These are phyloP conservation scores for Coemansia sp. DNA, from an alignment of 192 early-diverging fungal species.

Conservation along the genomic window DNA sequence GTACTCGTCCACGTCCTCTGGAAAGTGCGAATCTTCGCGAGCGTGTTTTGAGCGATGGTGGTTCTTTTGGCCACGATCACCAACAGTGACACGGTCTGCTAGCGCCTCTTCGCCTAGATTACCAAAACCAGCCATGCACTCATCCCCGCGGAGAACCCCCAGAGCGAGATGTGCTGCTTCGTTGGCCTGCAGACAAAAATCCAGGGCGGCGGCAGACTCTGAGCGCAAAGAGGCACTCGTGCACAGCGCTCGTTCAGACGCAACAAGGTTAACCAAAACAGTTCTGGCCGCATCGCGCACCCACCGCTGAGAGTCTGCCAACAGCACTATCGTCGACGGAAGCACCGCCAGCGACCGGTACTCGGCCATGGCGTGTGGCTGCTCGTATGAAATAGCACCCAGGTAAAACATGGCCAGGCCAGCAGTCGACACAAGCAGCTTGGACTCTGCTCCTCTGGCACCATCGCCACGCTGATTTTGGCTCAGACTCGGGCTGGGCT, in stretches of 20 bases:
- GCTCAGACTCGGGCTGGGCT: not conserved
- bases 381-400: conserved; percentile 43
- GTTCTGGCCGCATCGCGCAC: conserved; percentile 43
- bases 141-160: conserved; percentile 26
- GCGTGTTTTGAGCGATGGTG: not conserved
- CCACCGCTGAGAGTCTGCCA: conserved; percentile 41
- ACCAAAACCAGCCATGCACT: conserved; percentile 38
- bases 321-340: conserved; percentile 24
- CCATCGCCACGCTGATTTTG: not conserved
- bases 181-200: conserved; percentile 9
- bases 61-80: not conserved
- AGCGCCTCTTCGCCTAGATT: conserved; percentile 20
- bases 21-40: not conserved
- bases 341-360: conserved; percentile 22
- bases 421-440: conserved; percentile 21
- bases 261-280: conserved; percentile 35
- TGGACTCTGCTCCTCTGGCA: too few relatives aligned
- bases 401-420: conserved; percentile 37
- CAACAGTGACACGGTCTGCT: not conserved
- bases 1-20: conserved; percentile 11
- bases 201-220: not conserved
- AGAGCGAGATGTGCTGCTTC: conserved; percentile 34
- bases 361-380: conserved; percentile 12
- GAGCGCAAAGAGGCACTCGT: not conserved
- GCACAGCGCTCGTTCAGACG: conserved; percentile 23